Base-by-base conservation (phyloP, 2,329 filamentous ascomycete genomes). In the Fusarium torreyae region DNA sequence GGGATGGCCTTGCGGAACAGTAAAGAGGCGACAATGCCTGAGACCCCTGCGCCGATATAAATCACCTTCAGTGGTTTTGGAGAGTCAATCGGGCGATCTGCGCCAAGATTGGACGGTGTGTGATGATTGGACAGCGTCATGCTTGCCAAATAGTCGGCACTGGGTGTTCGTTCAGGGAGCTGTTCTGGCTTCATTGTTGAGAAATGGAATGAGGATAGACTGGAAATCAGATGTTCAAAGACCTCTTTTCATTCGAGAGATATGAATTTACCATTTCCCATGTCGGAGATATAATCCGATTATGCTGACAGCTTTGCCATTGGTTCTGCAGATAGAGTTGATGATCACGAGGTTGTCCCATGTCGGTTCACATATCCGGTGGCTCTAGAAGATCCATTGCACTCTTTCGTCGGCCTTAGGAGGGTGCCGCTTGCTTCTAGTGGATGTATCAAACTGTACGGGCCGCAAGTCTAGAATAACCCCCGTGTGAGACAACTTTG, bases 11-110 rank as follows among this genome's bases (percentile, higher is more conserved):
- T 54, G 28, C 33, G 43, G 26, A 63, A 63, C 11, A 50, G 38
- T 17, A 63, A 58, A 15, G 60, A 50, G 15, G 28, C 60, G 15
- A 54, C 38, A 40, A 63, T 63, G 20, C 60, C 54, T 3, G 60
- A 63, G 3, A 63, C 28, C 6, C 60, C 60, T 17, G 49, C 60
- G 4, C 60, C 60, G 17, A 59, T 59, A 17, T 54, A 57, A 9
- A 63, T 50, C 17, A 58, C 43, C 31, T 58, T 57, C 6, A 63
- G 28, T 4, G 49, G 49, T 17, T 44, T 39, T 15, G 49, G 17
- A 36, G 38, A 33, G 18, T 63, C 52, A 24, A 63, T 58, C 13
- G 51, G 39, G 6, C 51, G 28, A n/a, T 43, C 51, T 33, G 39
- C n/a, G 28, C 43, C 28, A 28, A 54, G 38, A 7, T 52, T 52